Conservation (phyloP, 208 protist genomes). For the Acanthamoeba lenticulata region DNA sequence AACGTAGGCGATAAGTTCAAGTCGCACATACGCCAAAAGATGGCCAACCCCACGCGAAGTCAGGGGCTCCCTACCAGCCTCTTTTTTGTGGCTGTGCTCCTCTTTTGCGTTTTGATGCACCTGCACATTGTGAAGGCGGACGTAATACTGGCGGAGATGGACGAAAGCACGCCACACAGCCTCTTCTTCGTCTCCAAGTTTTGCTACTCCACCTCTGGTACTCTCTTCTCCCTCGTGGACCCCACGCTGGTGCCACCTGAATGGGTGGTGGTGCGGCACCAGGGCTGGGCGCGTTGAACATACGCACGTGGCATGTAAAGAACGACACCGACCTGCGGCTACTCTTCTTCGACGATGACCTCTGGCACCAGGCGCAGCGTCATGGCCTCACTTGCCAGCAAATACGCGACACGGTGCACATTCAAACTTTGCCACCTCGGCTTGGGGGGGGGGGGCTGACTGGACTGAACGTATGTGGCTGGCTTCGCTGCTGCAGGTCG, state of each 20-base stretch:
- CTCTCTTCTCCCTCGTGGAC: background rate
- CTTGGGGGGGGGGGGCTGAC: too few species aligned
- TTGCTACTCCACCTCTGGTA: background rate
- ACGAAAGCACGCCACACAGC: background rate
- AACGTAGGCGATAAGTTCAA: too few species aligned
- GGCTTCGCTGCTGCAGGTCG: too few species aligned
- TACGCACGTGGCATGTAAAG: background rate
- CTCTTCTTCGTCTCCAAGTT: background rate
- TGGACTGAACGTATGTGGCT: too few species aligned
- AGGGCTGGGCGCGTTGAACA: background rate
- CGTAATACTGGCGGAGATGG: background rate
- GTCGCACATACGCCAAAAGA: too few species aligned
- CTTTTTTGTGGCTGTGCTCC: background rate
- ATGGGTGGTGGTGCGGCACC: background rate
- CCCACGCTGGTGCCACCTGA: background rate
- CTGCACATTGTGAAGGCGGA: background rate
- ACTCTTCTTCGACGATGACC: background rate
- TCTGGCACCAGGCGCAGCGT: background rate
- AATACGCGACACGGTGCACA: background rate
- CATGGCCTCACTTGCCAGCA: background rate
- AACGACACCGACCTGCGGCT: background rate
- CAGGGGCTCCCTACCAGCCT: background rate
- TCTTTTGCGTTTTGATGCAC: background rate
- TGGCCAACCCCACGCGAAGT: background rate
- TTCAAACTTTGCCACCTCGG: background rate